phyloP scores from a whole-genome alignment of 495 filamentous ascomycete species.

The Xylaria scruposa region DNA sequence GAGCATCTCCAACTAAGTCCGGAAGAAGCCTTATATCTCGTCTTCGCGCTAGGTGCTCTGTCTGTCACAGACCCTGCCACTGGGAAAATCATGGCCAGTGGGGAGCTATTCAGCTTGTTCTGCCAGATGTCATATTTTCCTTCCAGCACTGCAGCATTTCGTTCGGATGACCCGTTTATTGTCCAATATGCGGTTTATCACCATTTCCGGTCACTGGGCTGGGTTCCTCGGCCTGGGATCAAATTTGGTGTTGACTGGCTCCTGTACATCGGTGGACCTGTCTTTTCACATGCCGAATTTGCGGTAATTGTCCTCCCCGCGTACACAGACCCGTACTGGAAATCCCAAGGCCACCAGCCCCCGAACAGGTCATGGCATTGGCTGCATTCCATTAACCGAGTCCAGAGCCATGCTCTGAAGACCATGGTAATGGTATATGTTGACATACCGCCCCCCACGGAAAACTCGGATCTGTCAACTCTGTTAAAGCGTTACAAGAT shows the following conservation, averaged over 20 bases:
- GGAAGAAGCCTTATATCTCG: conserved; percentile 93
- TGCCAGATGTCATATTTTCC: conserved; percentile 75
- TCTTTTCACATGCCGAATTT: conserved; percentile 93
- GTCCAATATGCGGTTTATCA: conserved; percentile 89
- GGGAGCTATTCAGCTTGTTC: conserved; percentile 68
- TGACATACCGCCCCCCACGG: conserved; percentile 78
- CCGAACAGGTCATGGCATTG: conserved; percentile 79
- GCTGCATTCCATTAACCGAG: conserved; percentile 89
- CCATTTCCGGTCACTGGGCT: conserved; percentile 94
- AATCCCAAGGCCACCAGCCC: conserved; percentile 50
- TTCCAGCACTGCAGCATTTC: conserved; percentile 49
- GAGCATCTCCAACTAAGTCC: conserved; percentile 90
- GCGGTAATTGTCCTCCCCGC: conserved; percentile 83
- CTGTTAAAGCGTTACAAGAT: conserved; percentile 76
- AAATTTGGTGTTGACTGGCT: conserved; percentile 96
- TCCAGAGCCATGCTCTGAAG: conserved; percentile 89
- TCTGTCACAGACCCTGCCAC: conserved; percentile 64
- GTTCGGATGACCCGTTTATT: conserved; percentile 83
- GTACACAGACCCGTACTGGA: conserved; percentile 80
- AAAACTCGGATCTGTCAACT: conserved; percentile 53
- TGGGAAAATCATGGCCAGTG: conserved; percentile 53
- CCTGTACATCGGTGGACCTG: conserved; percentile 92
- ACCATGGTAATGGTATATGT: conserved; percentile 87
- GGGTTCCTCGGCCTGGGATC: conserved; percentile 91
- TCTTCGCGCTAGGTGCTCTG: conserved; percentile 81